Conservation (phyloP, 768 basidiomycete species). For the Mrakia gelida region DNA sequence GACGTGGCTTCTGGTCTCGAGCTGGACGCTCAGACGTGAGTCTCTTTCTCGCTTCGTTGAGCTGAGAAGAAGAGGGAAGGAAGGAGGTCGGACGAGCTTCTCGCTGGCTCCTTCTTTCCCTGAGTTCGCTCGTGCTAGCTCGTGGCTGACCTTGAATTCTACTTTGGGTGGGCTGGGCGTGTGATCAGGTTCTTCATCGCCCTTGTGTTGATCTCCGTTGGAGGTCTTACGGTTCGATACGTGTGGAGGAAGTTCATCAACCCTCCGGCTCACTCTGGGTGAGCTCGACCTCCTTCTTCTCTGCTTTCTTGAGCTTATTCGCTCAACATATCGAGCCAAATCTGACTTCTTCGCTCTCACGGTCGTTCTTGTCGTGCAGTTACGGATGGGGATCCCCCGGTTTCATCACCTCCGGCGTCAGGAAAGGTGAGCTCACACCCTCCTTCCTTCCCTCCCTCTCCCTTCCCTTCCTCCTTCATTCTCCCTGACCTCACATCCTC, state of each 20-base stretch:
- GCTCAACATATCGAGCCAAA: too few relatives aligned
- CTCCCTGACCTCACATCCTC: not conserved
- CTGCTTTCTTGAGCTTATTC: not conserved
- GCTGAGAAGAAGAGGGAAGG: not conserved
- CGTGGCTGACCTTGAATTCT: not conserved
- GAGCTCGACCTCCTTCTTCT: not conserved
- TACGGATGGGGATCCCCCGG: constrained; percentile 24
- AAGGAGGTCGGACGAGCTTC: not conserved
- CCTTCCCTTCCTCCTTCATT: not conserved
- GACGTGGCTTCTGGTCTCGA: not conserved
- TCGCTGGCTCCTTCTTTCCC: not conserved
- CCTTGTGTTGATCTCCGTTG: not conserved
- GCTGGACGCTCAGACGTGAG: not conserved
- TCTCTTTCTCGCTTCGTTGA: not conserved
- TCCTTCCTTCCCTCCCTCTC: not conserved
- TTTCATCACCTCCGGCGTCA: constrained; percentile 20
- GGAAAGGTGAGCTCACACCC: constrained; percentile 4
- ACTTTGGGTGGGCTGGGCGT: not conserved
- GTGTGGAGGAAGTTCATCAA: constrained; percentile 28
- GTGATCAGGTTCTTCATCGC: constrained; percentile 26
- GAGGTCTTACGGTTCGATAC: constrained; percentile 13
- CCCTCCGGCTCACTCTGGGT: constrained; percentile 19
- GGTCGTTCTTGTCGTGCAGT: not conserved
- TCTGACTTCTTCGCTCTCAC: too few relatives aligned
- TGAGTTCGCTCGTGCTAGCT: not conserved